Evolutionary conservation across 2,329 filamentous ascomycete genomes (phyloP).

Genomic region (Sporothrix protearum): DNA sequence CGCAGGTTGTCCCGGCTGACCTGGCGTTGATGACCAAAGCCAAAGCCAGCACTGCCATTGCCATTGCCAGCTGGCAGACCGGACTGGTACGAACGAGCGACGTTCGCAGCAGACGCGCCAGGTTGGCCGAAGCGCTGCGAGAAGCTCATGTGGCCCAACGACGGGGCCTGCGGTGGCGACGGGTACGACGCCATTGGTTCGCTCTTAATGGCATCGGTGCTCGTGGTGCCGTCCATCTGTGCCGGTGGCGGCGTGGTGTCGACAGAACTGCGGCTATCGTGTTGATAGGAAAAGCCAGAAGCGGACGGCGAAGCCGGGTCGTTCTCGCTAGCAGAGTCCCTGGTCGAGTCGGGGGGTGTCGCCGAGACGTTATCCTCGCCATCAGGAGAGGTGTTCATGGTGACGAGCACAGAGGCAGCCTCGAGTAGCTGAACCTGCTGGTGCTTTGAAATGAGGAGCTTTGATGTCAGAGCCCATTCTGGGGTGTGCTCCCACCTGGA

Average conservation of each 20-base stretch:
- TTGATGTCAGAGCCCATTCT: conserved; percentile 95
- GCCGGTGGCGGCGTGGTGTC: conserved; percentile 86
- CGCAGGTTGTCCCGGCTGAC: conserved; percentile 67
- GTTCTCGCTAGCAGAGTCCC: conserved; percentile 70
- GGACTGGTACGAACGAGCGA: conserved; percentile 80
- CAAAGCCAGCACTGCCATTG: not conserved
- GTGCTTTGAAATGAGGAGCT: conserved; percentile 97
- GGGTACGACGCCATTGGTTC: conserved; percentile 43
- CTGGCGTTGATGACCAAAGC: conserved; percentile 51
- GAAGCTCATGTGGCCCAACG: conserved; percentile 57
- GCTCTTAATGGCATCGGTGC: conserved; percentile 44
- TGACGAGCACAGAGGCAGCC: conserved; percentile 90
- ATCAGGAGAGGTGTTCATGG: conserved; percentile 62
- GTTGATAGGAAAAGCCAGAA: conserved; percentile 74
- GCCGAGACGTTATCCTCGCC: conserved; percentile 32
- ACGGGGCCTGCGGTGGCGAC: conserved; percentile 27
- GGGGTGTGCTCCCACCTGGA: conserved; percentile 98
- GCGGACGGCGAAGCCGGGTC: conserved; percentile 79
- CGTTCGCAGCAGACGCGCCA: conserved; percentile 36
- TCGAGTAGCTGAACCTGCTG: conserved; percentile 98
- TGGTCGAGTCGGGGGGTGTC: conserved; percentile 62
- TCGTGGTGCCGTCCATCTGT: conserved; percentile 58
- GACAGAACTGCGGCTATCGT: conserved; percentile 75
- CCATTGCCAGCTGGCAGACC: conserved; percentile 36
- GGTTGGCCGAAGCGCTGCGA: conserved; percentile 31